phyloP scores from a whole-genome alignment of 441 rosid species.

The Aquilaria agallochum region DNA sequence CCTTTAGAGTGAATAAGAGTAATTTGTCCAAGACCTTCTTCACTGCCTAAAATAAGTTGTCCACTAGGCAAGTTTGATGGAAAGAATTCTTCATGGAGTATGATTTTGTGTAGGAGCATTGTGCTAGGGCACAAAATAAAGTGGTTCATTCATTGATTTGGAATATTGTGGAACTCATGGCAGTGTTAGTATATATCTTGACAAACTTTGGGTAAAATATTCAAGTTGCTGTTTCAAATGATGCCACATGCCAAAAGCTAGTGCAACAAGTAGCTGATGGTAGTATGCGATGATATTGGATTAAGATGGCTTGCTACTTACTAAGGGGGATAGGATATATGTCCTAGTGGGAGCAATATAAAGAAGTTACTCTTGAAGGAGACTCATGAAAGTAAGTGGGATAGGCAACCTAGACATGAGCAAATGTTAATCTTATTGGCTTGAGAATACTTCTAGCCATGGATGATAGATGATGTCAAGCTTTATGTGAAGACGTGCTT shows the following conservation, averaged over 20 bases:
- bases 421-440: background rate
- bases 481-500: background rate
- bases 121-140: background rate
- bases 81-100: background rate
- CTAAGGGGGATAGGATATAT: background rate
- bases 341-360: background rate
- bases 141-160: background rate
- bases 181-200: background rate
- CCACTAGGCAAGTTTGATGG: background rate
- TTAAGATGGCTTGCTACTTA: background rate
- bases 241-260: too few relatives aligned
- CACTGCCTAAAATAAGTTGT: background rate
- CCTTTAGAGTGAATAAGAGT: background rate
- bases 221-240: background rate
- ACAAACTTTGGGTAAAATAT: background rate
- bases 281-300: too few relatives aligned
- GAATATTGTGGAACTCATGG: background rate
- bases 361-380: too few relatives aligned
- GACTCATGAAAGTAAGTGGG: background rate
- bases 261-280: too few relatives aligned
- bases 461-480: background rate
- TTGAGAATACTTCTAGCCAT: background rate
- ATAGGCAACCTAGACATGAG: background rate
- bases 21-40: background rate
- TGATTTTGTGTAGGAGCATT: background rate